These are phyloP conservation scores for Paradendryphiella salina DNA, from an alignment of 2,329 filamentous ascomycete species.

Conservation along the genomic window DNA sequence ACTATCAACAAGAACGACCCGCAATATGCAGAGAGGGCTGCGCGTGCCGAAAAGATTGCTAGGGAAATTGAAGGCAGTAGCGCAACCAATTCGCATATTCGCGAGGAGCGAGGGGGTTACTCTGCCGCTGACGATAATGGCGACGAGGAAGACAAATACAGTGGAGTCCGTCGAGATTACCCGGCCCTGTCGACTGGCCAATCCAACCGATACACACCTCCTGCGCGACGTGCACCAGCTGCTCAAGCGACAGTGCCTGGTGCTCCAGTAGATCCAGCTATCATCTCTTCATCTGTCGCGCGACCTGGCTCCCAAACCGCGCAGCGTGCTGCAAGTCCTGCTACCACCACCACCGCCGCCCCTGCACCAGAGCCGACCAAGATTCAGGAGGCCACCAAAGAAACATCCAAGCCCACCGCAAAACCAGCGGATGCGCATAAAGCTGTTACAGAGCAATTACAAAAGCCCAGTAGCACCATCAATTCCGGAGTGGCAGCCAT, in stretches of 20 bases:
- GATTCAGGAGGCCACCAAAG: constrained; percentile 4
- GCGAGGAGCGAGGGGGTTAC: constrained; percentile 80
- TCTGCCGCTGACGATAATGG: constrained; percentile 66
- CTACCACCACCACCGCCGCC: constrained; percentile 27
- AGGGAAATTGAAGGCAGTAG: constrained; percentile 83
- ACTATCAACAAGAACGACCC: constrained; percentile 83
- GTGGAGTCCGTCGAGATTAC: constrained; percentile 79
- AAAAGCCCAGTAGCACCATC: constrained; percentile 36
- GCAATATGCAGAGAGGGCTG: constrained; percentile 75
- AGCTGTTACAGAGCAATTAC: constrained; percentile 26
- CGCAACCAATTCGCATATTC: constrained; percentile 77
- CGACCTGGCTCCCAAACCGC: constrained; percentile 48
- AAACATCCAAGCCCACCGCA: constrained; percentile 18
- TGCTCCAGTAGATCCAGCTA: constrained; percentile 81
- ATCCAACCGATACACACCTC: constrained; percentile 82
- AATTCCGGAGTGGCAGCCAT: constrained; percentile 35
- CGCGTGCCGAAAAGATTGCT: constrained; percentile 76
- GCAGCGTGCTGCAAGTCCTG: constrained; percentile 29
- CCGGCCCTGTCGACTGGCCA: constrained; percentile 65
- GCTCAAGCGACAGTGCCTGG: constrained; percentile 73
- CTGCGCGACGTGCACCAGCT: constrained; percentile 79
- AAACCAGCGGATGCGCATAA: constrained; percentile 28
- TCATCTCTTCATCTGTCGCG: constrained; percentile 81
- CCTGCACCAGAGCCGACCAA: constrained; percentile 21
- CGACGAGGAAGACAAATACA: constrained; percentile 98